Percentiles rank a stretch among this genome's conserved stretches.
Evolutionary conservation across 2,329 filamentous ascomycete genomes (phyloP).

Genomic region (Gyromitra esculenta): DNA sequence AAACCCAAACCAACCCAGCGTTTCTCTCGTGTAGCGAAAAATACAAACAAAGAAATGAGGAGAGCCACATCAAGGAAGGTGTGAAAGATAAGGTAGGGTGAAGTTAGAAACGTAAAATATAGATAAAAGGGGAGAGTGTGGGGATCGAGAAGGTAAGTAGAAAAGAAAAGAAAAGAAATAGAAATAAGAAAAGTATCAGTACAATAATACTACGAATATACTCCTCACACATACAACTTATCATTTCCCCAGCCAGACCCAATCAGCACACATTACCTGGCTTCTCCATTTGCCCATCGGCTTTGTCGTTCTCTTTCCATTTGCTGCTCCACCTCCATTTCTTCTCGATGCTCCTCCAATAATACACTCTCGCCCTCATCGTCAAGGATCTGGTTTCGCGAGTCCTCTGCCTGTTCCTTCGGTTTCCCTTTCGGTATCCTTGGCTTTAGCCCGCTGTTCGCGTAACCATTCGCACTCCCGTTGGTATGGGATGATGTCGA

Average conservation of each 20-base stretch:
- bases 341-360: slow-evolving; percentile 30
- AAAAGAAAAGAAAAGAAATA: slow-evolving; percentile 1
- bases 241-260: background rate
- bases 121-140: slow-evolving; percentile 10
- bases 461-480: slow-evolving; percentile 24
- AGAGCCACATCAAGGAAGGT: slow-evolving; percentile 22
- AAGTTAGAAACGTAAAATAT: slow-evolving; percentile 37
- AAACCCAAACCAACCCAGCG: slow-evolving; percentile 41
- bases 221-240: slow-evolving; percentile 40
- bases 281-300: slow-evolving; percentile 39
- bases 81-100: slow-evolving; percentile 24
- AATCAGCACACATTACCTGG: slow-evolving; percentile 31
- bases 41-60: slow-evolving; percentile 39
- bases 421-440: slow-evolving; percentile 41
- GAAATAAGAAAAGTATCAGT: slow-evolving; percentile 21
- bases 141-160: too few relatives aligned
- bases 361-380: slow-evolving; percentile 13
- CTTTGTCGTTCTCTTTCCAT: slow-evolving; percentile 43
- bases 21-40: slow-evolving; percentile 35
- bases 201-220: slow-evolving; percentile 38
- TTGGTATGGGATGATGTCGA: slow-evolving; percentile 41
- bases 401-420: slow-evolving; percentile 22
- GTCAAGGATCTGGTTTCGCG: slow-evolving; percentile 24
- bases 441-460: slow-evolving; percentile 26
- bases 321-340: slow-evolving; percentile 40